Base-by-base conservation (phyloP, 192 early-diverging fungal genomes). In the Umbelopsis isabellina region DNA sequence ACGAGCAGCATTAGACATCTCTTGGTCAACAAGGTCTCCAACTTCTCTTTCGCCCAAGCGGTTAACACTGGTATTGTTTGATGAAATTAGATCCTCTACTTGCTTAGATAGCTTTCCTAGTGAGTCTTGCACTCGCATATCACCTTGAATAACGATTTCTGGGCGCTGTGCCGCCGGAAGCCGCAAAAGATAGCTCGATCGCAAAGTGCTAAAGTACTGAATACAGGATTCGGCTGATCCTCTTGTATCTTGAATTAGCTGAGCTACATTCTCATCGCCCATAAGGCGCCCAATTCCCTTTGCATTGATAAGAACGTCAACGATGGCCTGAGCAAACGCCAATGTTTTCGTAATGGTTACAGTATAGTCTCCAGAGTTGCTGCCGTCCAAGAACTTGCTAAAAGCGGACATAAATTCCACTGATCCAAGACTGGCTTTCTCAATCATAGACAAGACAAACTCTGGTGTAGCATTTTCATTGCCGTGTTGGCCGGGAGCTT, bases 401-500 rank as follows among this genome's bases (percentile, higher is more conserved):
- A 85, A 81, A 8, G 75, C 68, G n/a, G 70, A 80, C 69, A 80
- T 70, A 50, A 92, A 88, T 50, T 89, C 86, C n/a, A 87, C 86
- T 4, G 87, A 86, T 11, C 86, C 81, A 46, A 86, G 85, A 55
- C 87, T 87, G 2, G 89, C 90, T 70, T 92, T 92, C 79, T 98
- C 97, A 69, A 97, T 88, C 76, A 96, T 92, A 3, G 95, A 92
- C 45, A 97, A 84, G 15, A 92, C 92, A 75, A 95, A 95, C 80
- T 97, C 95, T 6, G 94, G 92, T 0, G 95, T 94, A 0, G 93
- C 89, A 13, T 93, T 93, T 69, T 90, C 86, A 78, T 97, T 97
- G 22, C 95, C 94, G 46, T 88, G 85, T 55, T 92, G 89, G 18
- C 89, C 85, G 20, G 94, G 90, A 30, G 89, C 84, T 73, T 94